Conservation (phyloP, 495 filamentous ascomycete genomes). For the Hypoxylon intermedium region DNA sequence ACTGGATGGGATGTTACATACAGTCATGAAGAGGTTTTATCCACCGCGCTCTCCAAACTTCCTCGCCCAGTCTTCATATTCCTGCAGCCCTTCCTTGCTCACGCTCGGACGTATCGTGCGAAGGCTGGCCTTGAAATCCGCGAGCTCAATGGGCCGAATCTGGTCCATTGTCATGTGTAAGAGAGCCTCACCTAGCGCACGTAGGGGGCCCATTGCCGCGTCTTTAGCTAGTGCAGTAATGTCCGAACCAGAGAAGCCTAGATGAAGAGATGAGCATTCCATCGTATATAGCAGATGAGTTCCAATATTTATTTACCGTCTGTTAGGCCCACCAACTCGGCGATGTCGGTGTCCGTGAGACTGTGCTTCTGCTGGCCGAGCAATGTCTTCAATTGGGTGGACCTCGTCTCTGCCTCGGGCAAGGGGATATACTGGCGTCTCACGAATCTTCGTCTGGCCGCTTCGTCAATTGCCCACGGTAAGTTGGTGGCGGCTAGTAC, state of each 20-base stretch:
- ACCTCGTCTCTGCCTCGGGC: conserved; percentile 81
- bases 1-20: not conserved
- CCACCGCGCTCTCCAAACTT: conserved; percentile 93
- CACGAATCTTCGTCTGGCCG: conserved; percentile 89
- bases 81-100: conserved; percentile 77
- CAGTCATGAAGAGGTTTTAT: conserved; percentile 41
- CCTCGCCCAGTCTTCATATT: conserved; percentile 93
- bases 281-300: not conserved
- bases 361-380: conserved; percentile 87
- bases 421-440: conserved; percentile 95
- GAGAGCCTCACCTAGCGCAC: conserved; percentile 88
- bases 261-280: conserved; percentile 8
- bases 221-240: conserved; percentile 98
- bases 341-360: conserved; percentile 75
- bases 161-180: conserved; percentile 92
- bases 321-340: conserved; percentile 78
- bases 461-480: conserved; percentile 98
- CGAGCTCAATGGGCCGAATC: conserved; percentile 82
- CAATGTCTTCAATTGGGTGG: conserved; percentile 76
- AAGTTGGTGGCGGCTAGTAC: conserved; percentile 96
- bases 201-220: conserved; percentile 95
- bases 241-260: conserved; percentile 96
- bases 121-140: conserved; percentile 87
- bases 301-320: conserved; percentile 67
- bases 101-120: conserved; percentile 90